Percentiles rank a stretch among this genome's conserved stretches.
Evolutionary conservation across 192 early-diverging fungal species (phyloP).

Genomic region (Geranomyces variabilis): DNA sequence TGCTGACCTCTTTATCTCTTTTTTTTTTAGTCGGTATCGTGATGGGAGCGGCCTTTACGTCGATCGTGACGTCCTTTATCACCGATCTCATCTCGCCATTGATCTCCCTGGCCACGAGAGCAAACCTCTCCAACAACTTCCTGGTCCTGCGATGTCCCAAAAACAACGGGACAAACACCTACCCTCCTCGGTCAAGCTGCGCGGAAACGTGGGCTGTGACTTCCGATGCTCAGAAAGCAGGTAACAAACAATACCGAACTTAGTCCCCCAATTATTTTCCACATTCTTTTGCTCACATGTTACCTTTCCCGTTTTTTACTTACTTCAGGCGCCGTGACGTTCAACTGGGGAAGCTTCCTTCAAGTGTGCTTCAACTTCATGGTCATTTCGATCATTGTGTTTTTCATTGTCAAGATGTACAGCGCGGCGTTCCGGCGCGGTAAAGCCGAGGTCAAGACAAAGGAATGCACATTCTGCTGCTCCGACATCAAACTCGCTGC

Average conservation of each 20-base stretch:
- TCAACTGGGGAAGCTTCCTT: conserved; percentile 58
- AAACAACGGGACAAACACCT: background rate
- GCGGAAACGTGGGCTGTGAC: conserved; percentile 16
- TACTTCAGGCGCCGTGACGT: conserved; percentile 40
- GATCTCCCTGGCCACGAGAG: conserved; percentile 58
- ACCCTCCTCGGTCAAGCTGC: background rate
- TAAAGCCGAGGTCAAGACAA: conserved; percentile 25
- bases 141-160: conserved; percentile 37
- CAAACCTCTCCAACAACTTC: conserved; percentile 40
- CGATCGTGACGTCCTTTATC: conserved; percentile 46
- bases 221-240: conserved; percentile 42
- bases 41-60: conserved; percentile 66
- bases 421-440: conserved; percentile 43
- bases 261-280: background rate
- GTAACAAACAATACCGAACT: background rate
- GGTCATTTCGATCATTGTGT: conserved; percentile 59
- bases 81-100: conserved; percentile 37
- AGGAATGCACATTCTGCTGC: conserved; percentile 41
- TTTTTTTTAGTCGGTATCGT: conserved; percentile 68
- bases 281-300: background rate
- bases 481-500: conserved; percentile 46
- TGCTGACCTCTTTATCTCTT: no score
- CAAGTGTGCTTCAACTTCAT: conserved; percentile 68
- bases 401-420: conserved; percentile 61
- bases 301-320: background rate